phyloP scores from a whole-genome alignment of 495 filamentous ascomycete genomes.

The Bryoglossum gracile region DNA sequence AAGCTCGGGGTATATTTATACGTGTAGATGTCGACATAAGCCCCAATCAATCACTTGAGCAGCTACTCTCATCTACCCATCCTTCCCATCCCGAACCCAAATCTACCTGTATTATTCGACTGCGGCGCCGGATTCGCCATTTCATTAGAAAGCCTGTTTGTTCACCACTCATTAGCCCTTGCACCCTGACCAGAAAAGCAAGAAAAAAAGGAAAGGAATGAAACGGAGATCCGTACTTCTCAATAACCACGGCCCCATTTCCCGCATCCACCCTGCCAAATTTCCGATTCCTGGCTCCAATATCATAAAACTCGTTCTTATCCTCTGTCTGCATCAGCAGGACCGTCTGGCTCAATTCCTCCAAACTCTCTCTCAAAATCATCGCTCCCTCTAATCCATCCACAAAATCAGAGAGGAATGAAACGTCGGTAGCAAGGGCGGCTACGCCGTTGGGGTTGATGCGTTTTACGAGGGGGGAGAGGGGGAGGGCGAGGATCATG shows the following conservation, averaged over 20 bases:
- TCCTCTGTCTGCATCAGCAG: conserved; percentile 75
- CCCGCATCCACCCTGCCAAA: conserved; percentile 87
- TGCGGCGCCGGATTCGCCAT: too few species aligned
- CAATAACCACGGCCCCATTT: conserved; percentile 76
- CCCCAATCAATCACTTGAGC: too few species aligned
- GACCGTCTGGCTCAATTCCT: conserved; percentile 84
- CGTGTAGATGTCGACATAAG: too few species aligned
- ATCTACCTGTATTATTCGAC: too few species aligned
- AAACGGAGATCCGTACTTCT: conserved; percentile 67
- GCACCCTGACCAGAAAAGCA: too few species aligned
- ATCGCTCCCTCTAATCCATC: conserved; percentile 67
- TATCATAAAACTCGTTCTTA: conserved; percentile 90
- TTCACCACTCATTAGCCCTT: too few species aligned
- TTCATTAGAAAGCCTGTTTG: too few species aligned
- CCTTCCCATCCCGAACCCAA: too few species aligned
- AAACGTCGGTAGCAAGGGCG: conserved; percentile 73
- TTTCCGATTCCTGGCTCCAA: conserved; percentile 77
- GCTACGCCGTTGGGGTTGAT: conserved; percentile 84
- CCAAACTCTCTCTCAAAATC: conserved; percentile 76
- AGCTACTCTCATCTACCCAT: too few species aligned
- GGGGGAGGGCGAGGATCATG: conserved; percentile 79
- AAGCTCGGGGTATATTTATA: too few species aligned
- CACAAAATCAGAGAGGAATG: conserved; percentile 78
- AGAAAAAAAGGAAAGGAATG: neutral
- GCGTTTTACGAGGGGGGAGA: conserved; percentile 67